phyloP scores from a whole-genome alignment of 768 basidiomycete species.

The Phlegmacium glaucopus region DNA sequence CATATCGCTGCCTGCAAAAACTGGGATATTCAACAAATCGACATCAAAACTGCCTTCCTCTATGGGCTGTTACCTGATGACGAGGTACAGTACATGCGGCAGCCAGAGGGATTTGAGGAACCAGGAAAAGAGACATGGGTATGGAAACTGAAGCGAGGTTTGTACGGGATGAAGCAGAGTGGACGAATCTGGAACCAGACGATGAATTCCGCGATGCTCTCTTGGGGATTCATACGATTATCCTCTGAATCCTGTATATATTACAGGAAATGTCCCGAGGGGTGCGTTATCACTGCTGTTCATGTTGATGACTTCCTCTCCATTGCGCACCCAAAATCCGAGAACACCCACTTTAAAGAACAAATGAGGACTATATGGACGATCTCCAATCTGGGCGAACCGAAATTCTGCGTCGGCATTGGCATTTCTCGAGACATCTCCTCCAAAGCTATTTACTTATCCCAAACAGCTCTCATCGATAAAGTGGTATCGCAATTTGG shows the following conservation, averaged over 20 bases:
- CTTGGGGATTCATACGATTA: conserved; percentile 27
- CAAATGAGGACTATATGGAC: conserved; percentile 25
- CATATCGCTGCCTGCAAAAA: conserved; percentile 29
- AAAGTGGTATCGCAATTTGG: conserved; percentile 22
- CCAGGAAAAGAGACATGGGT: too few relatives aligned
- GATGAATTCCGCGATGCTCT: too few relatives aligned
- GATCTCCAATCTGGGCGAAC: conserved; percentile 28
- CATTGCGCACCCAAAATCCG: too few relatives aligned
- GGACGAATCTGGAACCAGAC: too few relatives aligned
- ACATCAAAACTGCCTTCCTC: conserved; percentile 34
- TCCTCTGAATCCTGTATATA: conserved; percentile 30
- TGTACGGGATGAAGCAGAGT: too few relatives aligned
- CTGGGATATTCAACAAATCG: conserved; percentile 36
- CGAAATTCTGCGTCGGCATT: conserved; percentile 27
- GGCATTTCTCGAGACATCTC: conserved; percentile 18
- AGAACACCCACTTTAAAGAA: conserved; percentile 19
- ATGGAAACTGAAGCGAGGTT: too few relatives aligned
- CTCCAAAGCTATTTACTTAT: conserved; percentile 8
- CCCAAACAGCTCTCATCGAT: conserved; percentile 21
- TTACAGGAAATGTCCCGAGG: too few relatives aligned
- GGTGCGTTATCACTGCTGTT: too few relatives aligned
- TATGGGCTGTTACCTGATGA: too few relatives aligned
- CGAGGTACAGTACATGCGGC: too few relatives aligned
- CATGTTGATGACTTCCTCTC: too few relatives aligned
- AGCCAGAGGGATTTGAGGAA: too few relatives aligned